Percentiles rank a stretch among this genome's conserved stretches.
phyloP scores from a whole-genome alignment of 176 grass and related monocot genomes.

The Raddia guianensis region DNA sequence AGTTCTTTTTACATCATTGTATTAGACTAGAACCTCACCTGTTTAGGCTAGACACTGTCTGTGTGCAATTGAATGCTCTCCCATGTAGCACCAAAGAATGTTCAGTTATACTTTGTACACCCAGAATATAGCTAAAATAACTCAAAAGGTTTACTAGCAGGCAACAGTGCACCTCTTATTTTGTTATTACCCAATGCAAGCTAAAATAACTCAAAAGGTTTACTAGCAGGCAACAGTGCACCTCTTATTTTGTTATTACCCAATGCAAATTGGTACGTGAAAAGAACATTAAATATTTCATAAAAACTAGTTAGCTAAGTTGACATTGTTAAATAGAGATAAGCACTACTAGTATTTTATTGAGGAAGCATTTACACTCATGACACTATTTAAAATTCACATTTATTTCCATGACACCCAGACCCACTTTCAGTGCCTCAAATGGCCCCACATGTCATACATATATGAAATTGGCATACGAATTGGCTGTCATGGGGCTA shows the following conservation, averaged over 20 bases:
- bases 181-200: neutral
- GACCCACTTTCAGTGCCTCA: too few species aligned
- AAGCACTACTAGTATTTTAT: neutral
- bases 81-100: neutral
- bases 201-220: neutral
- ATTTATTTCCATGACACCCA: too few species aligned
- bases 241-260: neutral
- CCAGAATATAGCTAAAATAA: neutral
- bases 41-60: neutral
- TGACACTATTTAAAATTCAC: too few species aligned
- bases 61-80: neutral
- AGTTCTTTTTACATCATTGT: neutral
- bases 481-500: too few species aligned
- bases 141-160: too few species aligned
- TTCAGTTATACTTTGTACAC: neutral
- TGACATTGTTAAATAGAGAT: neutral
- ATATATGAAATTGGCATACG: too few species aligned
- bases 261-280: neutral
- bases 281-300: neutral
- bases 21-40: neutral
- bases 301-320: neutral
- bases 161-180: too few species aligned
- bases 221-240: neutral
- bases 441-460: too few species aligned
- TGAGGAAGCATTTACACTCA: neutral